Evolutionary conservation across 441 rosid genomes (phyloP).

Genomic region (Gossypium schwendimanii): DNA sequence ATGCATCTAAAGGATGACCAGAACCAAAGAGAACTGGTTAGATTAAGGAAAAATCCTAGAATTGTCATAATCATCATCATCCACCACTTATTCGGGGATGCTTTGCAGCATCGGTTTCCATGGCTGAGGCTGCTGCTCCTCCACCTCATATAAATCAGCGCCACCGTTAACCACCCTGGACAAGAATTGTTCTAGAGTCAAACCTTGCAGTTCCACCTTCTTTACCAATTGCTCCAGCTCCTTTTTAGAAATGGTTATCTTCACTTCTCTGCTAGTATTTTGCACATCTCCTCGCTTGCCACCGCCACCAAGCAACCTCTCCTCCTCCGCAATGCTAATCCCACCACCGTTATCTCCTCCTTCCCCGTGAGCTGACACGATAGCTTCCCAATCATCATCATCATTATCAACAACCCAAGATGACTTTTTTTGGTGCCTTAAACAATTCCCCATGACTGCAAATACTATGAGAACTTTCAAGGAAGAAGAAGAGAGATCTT

Average conservation of each 20-base stretch:
- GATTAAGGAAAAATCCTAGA: not conserved
- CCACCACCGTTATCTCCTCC: not conserved
- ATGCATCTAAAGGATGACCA: not conserved
- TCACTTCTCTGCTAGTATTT: constrained; percentile 28
- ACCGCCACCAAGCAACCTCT: constrained; percentile 10
- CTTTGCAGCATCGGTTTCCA: constrained; percentile 49
- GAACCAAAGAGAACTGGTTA: not conserved
- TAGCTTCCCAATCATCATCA: constrained; percentile 28
- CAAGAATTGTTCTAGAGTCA: constrained; percentile 29
- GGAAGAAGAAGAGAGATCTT: constrained; percentile 7
- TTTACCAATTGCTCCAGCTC: constrained; percentile 39
- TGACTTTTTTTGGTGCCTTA: not conserved
- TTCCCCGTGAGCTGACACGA: not conserved
- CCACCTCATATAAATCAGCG: not conserved
- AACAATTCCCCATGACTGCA: constrained; percentile 42
- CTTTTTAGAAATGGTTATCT: constrained; percentile 47
- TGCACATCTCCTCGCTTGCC: not conserved
- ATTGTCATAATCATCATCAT: not conserved
- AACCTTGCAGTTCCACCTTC: constrained; percentile 26
- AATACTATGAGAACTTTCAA: not conserved
- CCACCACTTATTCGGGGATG: constrained; percentile 31
- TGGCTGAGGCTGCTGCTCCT: constrained; percentile 15
- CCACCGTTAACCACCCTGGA: constrained; percentile 11
- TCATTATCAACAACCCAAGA: constrained; percentile 27
- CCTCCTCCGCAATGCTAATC: constrained; percentile 10